Base-by-base conservation (phyloP, 352 stramenopile species). In the Blastocystis sp. region DNA sequence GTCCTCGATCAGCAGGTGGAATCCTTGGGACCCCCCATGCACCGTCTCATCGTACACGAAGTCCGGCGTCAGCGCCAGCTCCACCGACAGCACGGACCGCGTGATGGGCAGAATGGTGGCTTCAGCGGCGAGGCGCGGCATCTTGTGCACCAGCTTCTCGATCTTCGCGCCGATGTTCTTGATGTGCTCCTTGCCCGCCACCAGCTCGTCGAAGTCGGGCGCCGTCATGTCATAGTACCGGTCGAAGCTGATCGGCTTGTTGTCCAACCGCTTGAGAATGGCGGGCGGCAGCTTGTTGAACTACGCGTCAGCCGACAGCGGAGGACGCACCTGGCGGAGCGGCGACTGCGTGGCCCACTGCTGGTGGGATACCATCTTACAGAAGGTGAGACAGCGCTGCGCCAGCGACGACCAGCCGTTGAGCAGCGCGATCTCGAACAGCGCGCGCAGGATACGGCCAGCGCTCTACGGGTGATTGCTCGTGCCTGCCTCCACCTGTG, bases 1-100 rank as follows among this genome's bases (percentile, higher is more conserved):
- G 89, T 99, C 96, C 92, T 99, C 96, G 14, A 99, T 93, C 96
- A 96, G 99, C 14, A 99, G 92, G 92, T 97, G 98, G 89, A 99
- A 99, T 1, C 96, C 92, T 80, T 98, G 94, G 14, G 93, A 91
- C 88, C 97, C 96, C 45, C 96, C 96, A 91, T 99, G 96, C 28
- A 90, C 67, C 67, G 97, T 95, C 5, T 93, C 90, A 76, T 98
- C 96, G 88, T 97, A 99, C 71, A 98, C 92, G 89, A 99, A 99
- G 90, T 98, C 96, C 43, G 96, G 95, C 28, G 28, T 90, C 95
- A 95, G 98, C 53, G 96, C 98, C 19, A 90, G 90, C 86, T 97
- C 91, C 0, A 91, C 90, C 23, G 38, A 71, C 5, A 28, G n/a
- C 5, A 17, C 28, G 2, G 19, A n/a, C 11, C 23, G 67, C 79